Evolutionary conservation across 805 yeast species (phyloP).

Genomic region (Spathaspora passalidarum): DNA sequence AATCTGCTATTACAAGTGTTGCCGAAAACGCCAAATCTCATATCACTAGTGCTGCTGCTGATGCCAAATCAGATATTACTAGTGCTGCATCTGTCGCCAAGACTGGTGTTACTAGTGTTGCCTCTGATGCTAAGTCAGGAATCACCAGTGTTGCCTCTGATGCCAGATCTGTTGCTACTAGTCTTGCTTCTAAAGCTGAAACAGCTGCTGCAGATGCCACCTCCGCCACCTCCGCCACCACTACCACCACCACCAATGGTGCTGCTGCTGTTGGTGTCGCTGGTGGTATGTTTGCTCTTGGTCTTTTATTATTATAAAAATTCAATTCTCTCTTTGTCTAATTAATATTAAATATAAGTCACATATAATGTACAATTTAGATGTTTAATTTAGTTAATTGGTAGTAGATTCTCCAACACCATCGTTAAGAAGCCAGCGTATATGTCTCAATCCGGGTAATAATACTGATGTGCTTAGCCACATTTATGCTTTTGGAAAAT

Average conservation of each 20-base stretch:
- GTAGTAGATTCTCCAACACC: no score
- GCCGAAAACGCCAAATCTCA: constrained; percentile 5
- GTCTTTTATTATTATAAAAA: constrained; percentile 21
- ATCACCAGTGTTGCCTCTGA: not conserved
- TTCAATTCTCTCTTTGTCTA: no score
- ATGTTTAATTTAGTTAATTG: no score
- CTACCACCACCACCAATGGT: constrained; percentile 7
- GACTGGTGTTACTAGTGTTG: not conserved
- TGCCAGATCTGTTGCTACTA: not conserved
- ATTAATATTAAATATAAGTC: not conserved
- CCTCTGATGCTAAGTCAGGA: constrained; percentile 2
- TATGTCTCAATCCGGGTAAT: no score
- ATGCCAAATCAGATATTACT: constrained; percentile 4
- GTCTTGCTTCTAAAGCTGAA: not conserved
- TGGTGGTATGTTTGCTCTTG: constrained; percentile 23
- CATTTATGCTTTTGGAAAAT: no score
- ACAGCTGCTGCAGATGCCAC: constrained; percentile 2
- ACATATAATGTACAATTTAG: not conserved
- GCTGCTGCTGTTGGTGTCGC: constrained; percentile 13
- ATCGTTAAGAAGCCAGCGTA: no score
- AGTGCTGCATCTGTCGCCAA: constrained; percentile 1
- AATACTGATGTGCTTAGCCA: no score
- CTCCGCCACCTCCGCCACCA: no score
- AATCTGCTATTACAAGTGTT: not conserved
- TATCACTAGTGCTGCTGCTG: constrained; percentile 6